Evolutionary conservation across 2,329 filamentous ascomycete species (phyloP), one percentile per base, ranked within the genome.

Genomic region (Fusarium sp.): DNA sequence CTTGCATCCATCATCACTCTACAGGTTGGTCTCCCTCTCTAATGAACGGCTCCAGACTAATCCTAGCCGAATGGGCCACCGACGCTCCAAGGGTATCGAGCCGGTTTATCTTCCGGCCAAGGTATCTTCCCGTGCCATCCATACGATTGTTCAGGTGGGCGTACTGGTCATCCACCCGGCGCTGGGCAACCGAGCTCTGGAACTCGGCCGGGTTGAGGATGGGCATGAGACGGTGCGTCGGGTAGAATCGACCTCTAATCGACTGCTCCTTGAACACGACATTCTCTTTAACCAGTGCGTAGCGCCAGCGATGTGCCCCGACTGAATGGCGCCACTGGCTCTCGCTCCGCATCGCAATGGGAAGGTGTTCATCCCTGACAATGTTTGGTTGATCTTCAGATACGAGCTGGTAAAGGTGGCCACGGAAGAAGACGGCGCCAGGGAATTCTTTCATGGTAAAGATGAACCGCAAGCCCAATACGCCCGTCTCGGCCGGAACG

Each of bases 221-320:
- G 17, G 81, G 80, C 75, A 86, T 83, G 35, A 89, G 78, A 59
- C 81, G 79, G 58, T 82, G 77, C n/a, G 84, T 84, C 17, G 86
- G 83, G 76, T 89, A 88, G 76, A 88, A 88, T n/a, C 86, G 80
- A 50, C 86, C 86, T 58, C 81, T 79, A 50, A 88, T 79, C 22
- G 79, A 79, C 15, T 74, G 72, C 70, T 87, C 85, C 63, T 83
- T 80, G 20, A 86, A 73, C 44, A 80, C 77, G n/a, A 78, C 75
- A 66, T 83, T 82, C 61, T 84, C 83, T 64, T 78, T 79, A 28
- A 82, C 77, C 41, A 85, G 72, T 5, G 75, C 72, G 72, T 78
- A 81, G 72, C 70, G 79, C 79, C 67, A 82, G 71, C 68, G 45
- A 75, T 76, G 50, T 61, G 76, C 51, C 75, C 75, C 68, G 71